Base-by-base conservation (phyloP, 345 rosid species). In the Syzygium aromaticum region DNA sequence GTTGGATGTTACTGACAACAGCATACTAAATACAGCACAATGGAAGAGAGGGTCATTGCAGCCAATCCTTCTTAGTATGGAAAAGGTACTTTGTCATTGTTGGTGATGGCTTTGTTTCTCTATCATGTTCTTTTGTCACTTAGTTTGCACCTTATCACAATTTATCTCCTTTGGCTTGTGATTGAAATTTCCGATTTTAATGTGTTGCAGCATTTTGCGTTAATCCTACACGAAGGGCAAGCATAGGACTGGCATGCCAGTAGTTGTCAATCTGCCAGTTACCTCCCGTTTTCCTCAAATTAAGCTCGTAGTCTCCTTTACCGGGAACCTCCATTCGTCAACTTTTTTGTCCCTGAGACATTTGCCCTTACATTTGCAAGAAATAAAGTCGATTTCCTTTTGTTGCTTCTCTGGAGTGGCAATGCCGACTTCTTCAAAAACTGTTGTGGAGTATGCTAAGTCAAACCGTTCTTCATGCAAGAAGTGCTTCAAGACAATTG, bases 371-470 rank as follows among this genome's bases (percentile, higher is more conserved):
- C 33, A 12, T 15, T 13, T 56, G 38, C 83, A 0, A 54, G 40
- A 63, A 3, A 16, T 30, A 54, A 77, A 38, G 51, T 1, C 2
- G 8, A 1, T 52, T 78, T 40, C 53, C 13, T 59, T 51, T 43
- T 63, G 63, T 54, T 33, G 52, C 86, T 86, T 30, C 51, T 87
- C 56, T 80, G 67, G 11, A 25, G 78, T 30, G 52, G 19, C 88
- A 67, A 57, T n/a, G 54, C 49, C 89, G 57, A 63, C 90, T 23
- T 30, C 90, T 22, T 22, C 92, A 51, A 91, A 87, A 86, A 86
- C 95, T 85, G 88, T 93, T 27, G 96, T 95, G 3, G 99, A 96
- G 92, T 96, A 97, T 86, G 97, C 99, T 54, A 97, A 95, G 88
- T 97, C 98, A 84, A 93, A 88, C 82, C 92, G 98, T 33, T 97